These are phyloP conservation scores for Galerina sulciceps DNA, from an alignment of 768 basidiomycete species.

Conservation along the genomic window DNA sequence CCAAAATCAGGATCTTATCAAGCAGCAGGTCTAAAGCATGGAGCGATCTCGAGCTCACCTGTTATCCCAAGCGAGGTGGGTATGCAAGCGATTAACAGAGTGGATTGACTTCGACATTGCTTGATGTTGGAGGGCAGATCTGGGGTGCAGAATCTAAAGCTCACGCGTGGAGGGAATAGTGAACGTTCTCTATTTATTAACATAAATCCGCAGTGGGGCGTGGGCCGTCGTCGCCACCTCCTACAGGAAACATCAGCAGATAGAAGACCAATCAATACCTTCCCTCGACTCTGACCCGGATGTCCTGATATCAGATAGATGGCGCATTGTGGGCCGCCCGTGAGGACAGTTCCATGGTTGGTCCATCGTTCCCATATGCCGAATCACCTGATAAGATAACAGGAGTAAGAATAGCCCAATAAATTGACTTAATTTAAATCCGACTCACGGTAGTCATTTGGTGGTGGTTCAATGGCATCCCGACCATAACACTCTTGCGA, in stretches of 20 bases:
- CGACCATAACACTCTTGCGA: slow-evolving; percentile 95
- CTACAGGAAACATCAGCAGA: slow-evolving; percentile 9
- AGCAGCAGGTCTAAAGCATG: neutral
- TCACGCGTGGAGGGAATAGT: slow-evolving; percentile 2
- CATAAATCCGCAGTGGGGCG: slow-evolving; percentile 14
- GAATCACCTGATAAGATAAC: slow-evolving; percentile 56
- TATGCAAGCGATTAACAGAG: slow-evolving; percentile 52
- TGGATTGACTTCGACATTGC: slow-evolving; percentile 51
- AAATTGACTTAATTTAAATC: neutral
- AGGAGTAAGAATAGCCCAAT: slow-evolving; percentile 1
- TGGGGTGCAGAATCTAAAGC: neutral
- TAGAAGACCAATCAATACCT: slow-evolving; percentile 40
- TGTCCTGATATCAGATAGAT: slow-evolving; percentile 57
- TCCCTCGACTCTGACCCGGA: slow-evolving; percentile 19
- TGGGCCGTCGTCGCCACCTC: neutral
- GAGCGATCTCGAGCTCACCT: slow-evolving; percentile 37
- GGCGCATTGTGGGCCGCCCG: slow-evolving; percentile 83
- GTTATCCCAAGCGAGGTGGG: slow-evolving; percentile 64
- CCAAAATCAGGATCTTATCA: neutral
- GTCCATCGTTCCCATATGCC: slow-evolving; percentile 84
- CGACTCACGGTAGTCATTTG: slow-evolving; percentile 78
- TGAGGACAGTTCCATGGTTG: slow-evolving; percentile 92
- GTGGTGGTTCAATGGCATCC: slow-evolving; percentile 72
- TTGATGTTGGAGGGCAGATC: neutral
- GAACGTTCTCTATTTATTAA: slow-evolving; percentile 6